phyloP scores from a whole-genome alignment of 768 basidiomycete genomes.

The Rhodotorula paludigena region DNA sequence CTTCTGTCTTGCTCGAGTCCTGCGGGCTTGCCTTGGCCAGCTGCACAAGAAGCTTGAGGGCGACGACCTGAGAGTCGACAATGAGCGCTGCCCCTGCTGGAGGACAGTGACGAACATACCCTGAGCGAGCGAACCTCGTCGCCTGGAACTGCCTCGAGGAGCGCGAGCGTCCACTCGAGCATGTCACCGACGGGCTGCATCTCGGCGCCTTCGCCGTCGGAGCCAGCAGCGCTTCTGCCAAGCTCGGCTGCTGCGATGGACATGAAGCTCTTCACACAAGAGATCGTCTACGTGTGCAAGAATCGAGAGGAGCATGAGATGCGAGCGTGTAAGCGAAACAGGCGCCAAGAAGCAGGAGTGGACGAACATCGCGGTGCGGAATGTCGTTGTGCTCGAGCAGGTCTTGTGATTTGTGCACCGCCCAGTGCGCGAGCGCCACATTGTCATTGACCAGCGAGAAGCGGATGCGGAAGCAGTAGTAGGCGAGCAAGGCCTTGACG shows the following conservation, averaged over 20 bases:
- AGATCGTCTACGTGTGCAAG: not conserved
- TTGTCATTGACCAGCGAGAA: not conserved
- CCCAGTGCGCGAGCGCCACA: not conserved
- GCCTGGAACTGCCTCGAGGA: not conserved
- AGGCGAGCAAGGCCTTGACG: conserved; percentile 2
- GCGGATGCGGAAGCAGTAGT: conserved; percentile 11
- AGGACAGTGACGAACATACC: not conserved
- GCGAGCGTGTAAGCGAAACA: too few species aligned
- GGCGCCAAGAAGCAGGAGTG: too few species aligned
- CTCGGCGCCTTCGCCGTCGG: not conserved
- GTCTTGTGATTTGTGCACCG: not conserved
- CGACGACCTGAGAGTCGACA: not conserved
- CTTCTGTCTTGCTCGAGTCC: not conserved
- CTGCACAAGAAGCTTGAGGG: conserved; percentile 1
- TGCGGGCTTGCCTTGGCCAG: not conserved
- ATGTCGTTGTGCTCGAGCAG: not conserved
- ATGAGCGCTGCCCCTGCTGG: too few species aligned
- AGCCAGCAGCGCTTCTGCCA: not conserved
- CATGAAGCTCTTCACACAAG: too few species aligned
- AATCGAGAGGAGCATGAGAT: too few species aligned
- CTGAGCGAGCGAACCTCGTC: not conserved
- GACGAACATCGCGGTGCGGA: not conserved
- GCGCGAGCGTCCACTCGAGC: not conserved
- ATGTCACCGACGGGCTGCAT: not conserved
- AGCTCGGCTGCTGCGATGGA: not conserved